Evolutionary conservation across 1,284 basidiomycete species (phyloP).

Genomic region (Cerrena zonata): DNA sequence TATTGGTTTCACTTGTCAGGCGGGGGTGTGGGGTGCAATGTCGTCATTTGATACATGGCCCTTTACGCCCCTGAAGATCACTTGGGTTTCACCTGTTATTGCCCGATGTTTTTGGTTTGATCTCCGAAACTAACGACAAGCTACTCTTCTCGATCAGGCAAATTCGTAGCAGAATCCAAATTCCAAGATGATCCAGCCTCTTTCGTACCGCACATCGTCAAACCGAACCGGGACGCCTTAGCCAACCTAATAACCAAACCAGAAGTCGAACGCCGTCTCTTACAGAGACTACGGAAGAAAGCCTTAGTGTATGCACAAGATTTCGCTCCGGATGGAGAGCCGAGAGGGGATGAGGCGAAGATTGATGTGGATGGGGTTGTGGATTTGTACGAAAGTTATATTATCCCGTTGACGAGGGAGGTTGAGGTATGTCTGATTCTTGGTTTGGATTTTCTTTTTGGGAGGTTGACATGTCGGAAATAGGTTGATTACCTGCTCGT

Average conservation of each 20-base stretch:
- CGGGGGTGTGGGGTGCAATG: too few relatives aligned
- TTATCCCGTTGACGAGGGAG: constrained; percentile 96
- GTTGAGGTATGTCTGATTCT: constrained; percentile 73
- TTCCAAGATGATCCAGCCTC: constrained; percentile 80
- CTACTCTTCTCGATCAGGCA: too few relatives aligned
- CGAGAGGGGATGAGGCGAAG: constrained; percentile 45
- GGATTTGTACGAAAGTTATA: constrained; percentile 86
- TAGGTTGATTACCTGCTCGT: constrained; percentile 90
- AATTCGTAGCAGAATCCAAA: constrained; percentile 98
- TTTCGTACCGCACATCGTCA: constrained; percentile 87
- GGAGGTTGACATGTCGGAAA: not conserved
- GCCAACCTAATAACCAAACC: constrained; percentile 92
- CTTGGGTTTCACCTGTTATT: too few relatives aligned
- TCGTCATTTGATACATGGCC: too few relatives aligned
- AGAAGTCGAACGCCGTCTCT: constrained; percentile 83
- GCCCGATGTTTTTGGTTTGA: too few relatives aligned
- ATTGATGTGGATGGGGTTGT: constrained; percentile 93
- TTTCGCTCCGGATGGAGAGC: constrained; percentile 69
- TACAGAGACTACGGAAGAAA: constrained; percentile 87
- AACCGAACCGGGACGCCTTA: constrained; percentile 69
- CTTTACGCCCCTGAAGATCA: too few relatives aligned
- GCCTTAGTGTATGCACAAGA: constrained; percentile 91
- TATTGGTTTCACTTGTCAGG: too few relatives aligned
- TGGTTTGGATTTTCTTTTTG: not conserved
- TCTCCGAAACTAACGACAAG: too few relatives aligned